A percentile compares a stretch with the other conserved stretches of the same genome.
Evolutionary conservation across 2,329 filamentous ascomycete species (phyloP).

Genomic region (Aspergillus sp.): DNA sequence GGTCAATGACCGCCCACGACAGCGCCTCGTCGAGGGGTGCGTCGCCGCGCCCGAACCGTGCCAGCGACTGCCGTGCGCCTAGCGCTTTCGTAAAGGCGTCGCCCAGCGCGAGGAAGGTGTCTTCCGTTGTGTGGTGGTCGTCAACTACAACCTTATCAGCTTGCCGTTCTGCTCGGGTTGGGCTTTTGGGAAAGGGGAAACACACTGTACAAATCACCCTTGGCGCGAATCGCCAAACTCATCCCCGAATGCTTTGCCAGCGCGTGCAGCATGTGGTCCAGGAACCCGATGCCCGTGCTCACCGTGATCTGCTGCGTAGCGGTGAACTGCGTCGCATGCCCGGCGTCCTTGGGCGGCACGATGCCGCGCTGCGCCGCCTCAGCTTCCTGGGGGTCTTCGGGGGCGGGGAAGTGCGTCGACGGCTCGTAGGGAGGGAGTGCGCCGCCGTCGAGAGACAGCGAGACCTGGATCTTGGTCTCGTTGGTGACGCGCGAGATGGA

Average conservation of each 20-base stretch:
- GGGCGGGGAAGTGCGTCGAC: slow-evolving; percentile 57
- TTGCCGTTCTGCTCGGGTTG: neutral
- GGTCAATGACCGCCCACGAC: slow-evolving; percentile 87
- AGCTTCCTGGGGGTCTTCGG: slow-evolving; percentile 54
- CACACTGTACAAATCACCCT: slow-evolving; percentile 87
- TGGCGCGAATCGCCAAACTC: slow-evolving; percentile 78
- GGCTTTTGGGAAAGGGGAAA: slow-evolving; percentile 19
- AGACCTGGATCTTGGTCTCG: slow-evolving; percentile 94
- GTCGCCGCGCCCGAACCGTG: slow-evolving; percentile 88
- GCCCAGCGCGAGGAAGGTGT: slow-evolving; percentile 88
- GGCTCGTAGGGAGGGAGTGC: slow-evolving; percentile 46
- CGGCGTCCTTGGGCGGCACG: slow-evolving; percentile 45
- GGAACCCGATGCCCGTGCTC: slow-evolving; percentile 92
- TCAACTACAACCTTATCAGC: slow-evolving; percentile 61
- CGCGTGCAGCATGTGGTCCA: slow-evolving; percentile 98
- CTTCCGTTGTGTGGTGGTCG: slow-evolving; percentile 97
- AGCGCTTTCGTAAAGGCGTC: slow-evolving; percentile 79
- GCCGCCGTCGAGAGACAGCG: slow-evolving; percentile 90
- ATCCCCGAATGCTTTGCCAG: slow-evolving; percentile 94
- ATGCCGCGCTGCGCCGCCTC: slow-evolving; percentile 48
- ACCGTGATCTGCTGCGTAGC: slow-evolving; percentile 82
- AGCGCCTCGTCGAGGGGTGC: slow-evolving; percentile 93
- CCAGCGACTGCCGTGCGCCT: slow-evolving; percentile 73
- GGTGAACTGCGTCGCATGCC: slow-evolving; percentile 81
- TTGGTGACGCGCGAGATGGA: slow-evolving; percentile 87